Percentiles rank a stretch among this genome's conserved stretches.
Conservation (phyloP, 2,329 filamentous ascomycete species). For the Sporothrix curviconia region DNA sequence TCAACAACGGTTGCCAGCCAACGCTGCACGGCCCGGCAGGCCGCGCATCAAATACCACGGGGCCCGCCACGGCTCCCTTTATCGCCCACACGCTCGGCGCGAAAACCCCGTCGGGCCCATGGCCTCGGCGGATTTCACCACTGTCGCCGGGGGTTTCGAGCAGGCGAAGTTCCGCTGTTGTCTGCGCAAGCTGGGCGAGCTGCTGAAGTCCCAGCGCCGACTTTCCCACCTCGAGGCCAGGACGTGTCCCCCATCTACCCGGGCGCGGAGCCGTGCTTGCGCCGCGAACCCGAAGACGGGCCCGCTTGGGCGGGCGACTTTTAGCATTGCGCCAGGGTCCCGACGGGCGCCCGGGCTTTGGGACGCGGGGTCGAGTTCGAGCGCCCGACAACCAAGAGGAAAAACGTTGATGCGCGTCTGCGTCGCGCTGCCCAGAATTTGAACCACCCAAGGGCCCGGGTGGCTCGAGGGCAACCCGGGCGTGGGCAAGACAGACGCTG, state of each 20-base stretch:
- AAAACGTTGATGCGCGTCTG: constrained; percentile 86
- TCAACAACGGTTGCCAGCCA: constrained; percentile 57
- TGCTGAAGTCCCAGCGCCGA: constrained; percentile 41
- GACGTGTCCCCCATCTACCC: constrained; percentile 63
- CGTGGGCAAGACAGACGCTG: constrained; percentile 93
- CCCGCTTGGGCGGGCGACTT: constrained; percentile 65
- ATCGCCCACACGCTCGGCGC: constrained; percentile 94
- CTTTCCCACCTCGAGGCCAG: constrained; percentile 22
- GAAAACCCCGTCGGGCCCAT: constrained; percentile 88
- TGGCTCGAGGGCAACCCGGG: constrained; percentile 95
- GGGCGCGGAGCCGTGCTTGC: constrained; percentile 56
- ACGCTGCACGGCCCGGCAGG: constrained; percentile 28
- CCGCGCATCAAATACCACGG: too few relatives aligned
- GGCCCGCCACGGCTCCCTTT: constrained; percentile 91
- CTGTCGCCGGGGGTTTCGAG: constrained; percentile 55
- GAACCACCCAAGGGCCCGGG: constrained; percentile 71
- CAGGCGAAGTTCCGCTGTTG: constrained; percentile 72
- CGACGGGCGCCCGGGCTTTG: constrained; percentile 35
- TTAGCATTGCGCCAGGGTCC: constrained; percentile 59
- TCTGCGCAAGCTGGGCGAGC: constrained; percentile 60
- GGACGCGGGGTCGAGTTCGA: constrained; percentile 66
- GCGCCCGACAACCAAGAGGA: constrained; percentile 82
- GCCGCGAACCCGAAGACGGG: too few relatives aligned
- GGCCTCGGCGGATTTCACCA: constrained; percentile 65
- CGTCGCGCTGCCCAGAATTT: constrained; percentile 86